phyloP scores from a whole-genome alignment of 139 green algal species.

The Coelastrella sp. region DNA sequence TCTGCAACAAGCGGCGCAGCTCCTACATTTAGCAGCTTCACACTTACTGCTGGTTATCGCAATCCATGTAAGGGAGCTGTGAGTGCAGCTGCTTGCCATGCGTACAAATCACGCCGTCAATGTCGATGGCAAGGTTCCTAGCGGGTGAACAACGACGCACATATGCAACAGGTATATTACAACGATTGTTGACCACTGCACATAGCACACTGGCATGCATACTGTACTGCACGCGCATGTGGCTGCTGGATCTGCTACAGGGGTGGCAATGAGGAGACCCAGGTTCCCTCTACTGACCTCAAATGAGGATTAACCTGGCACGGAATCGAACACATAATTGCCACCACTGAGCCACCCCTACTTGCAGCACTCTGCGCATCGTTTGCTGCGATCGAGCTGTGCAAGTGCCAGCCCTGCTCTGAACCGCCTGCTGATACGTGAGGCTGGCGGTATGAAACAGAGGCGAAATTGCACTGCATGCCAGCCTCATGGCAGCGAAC shows the following conservation, averaged over 20 bases:
- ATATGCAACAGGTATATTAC: too few species aligned
- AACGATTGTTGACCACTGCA: too few species aligned
- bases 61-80: too few species aligned
- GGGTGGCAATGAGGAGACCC: conserved; percentile 42
- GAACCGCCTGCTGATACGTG: conserved; percentile 32
- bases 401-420: conserved; percentile 16
- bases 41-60: too few species aligned
- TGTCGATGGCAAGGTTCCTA: too few species aligned
- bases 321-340: conserved; percentile 44
- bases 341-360: conserved; percentile 40
- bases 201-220: too few species aligned
- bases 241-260: background rate
- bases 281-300: conserved; percentile 49
- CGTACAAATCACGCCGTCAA: too few species aligned
- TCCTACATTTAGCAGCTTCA: too few species aligned
- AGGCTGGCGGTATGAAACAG: conserved; percentile 40
- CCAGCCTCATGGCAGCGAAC: background rate
- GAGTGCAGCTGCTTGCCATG: too few species aligned
- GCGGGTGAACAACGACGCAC: too few species aligned
- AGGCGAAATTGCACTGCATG: conserved; percentile 20
- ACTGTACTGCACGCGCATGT: background rate
- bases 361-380: background rate
- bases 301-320: conserved; percentile 37
- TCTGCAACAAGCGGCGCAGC: too few species aligned
- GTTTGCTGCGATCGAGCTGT: background rate